Evolutionary conservation across 192 early-diverging fungal genomes (phyloP).

Genomic region (Pilaira anomala): DNA sequence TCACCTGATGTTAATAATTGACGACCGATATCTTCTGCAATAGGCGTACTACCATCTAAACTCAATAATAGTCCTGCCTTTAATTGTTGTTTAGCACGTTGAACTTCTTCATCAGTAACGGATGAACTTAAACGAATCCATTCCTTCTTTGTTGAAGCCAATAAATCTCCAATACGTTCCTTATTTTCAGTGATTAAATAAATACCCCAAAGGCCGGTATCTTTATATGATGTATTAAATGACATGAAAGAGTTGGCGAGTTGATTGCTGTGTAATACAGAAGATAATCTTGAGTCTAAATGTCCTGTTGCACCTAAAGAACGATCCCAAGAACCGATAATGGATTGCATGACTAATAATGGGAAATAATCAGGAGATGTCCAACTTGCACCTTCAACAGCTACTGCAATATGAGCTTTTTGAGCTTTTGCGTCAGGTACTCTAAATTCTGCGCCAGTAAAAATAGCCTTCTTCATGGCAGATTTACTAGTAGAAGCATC

Average conservation of each 20-base stretch:
- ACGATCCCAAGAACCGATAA: slow-evolving; percentile 97
- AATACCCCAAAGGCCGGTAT: slow-evolving; percentile 96
- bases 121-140: slow-evolving; percentile 85
- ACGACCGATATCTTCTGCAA: slow-evolving; percentile 97
- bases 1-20: slow-evolving; percentile 91
- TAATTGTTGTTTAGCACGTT: slow-evolving; percentile 97
- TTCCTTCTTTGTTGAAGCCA: slow-evolving; percentile 88
- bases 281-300: slow-evolving; percentile 82
- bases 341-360: slow-evolving; percentile 90
- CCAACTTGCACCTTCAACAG: slow-evolving; percentile 96
- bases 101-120: slow-evolving; percentile 87
- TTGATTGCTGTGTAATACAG: slow-evolving; percentile 74
- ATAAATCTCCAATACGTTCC: slow-evolving; percentile 79
- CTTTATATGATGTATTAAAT: slow-evolving; percentile 98
- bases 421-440: slow-evolving; percentile 73
- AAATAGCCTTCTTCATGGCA: slow-evolving; percentile 63
- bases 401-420: slow-evolving; percentile 94
- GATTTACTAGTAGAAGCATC: slow-evolving; percentile 11
- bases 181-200: slow-evolving; percentile 87
- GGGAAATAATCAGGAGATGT: slow-evolving; percentile 94
- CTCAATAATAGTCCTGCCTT: slow-evolving; percentile 89
- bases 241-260: slow-evolving; percentile 99
- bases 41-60: slow-evolving; percentile 91
- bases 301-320: slow-evolving; percentile 86
- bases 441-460: slow-evolving; percentile 88